A percentile compares a stretch with the other conserved stretches of the same genome.
These are phyloP conservation scores for Scytalidium lignicola DNA, from an alignment of 2,329 filamentous ascomycete species.

Conservation along the genomic window DNA sequence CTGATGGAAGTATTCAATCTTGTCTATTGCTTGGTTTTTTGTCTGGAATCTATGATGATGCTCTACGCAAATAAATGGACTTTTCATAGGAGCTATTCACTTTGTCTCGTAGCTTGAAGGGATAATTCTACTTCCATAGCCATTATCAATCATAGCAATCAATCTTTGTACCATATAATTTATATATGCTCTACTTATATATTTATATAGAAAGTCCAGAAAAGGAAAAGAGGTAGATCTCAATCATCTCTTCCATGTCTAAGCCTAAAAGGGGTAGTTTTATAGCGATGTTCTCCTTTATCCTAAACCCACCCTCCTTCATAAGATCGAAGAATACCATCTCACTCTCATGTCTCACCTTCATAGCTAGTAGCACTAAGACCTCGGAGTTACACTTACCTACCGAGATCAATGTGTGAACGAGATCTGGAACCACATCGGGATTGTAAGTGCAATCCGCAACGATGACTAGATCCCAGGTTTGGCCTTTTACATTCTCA, in stretches of 20 bases:
- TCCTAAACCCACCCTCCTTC: conserved; percentile 21
- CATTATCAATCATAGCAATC: too few relatives aligned
- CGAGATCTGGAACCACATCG: conserved; percentile 59
- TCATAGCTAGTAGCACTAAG: conserved; percentile 55
- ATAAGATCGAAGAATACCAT: conserved; percentile 61
- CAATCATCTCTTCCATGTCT: neutral
- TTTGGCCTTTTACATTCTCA: conserved; percentile 21
- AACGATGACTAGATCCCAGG: conserved; percentile 56
- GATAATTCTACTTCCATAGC: too few relatives aligned
- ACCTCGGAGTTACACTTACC: conserved; percentile 7
- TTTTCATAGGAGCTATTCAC: too few relatives aligned
- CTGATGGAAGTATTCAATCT: too few relatives aligned
- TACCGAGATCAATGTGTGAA: conserved; percentile 44
- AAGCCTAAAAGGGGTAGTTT: neutral
- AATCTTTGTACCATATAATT: too few relatives aligned
- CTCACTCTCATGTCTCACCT: conserved; percentile 63
- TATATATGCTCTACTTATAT: too few relatives aligned
- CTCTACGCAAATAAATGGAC: too few relatives aligned
- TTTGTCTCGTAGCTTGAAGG: too few relatives aligned
- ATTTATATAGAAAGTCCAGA: too few relatives aligned
- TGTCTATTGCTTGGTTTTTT: too few relatives aligned
- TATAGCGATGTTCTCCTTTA: conserved; percentile 5
- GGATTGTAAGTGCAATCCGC: conserved; percentile 72
- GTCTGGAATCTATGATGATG: too few relatives aligned
- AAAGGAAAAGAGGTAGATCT: neutral